Evolutionary conservation across 192 early-diverging fungal species (phyloP).

Genomic region (Pilobolus umbonatus): DNA sequence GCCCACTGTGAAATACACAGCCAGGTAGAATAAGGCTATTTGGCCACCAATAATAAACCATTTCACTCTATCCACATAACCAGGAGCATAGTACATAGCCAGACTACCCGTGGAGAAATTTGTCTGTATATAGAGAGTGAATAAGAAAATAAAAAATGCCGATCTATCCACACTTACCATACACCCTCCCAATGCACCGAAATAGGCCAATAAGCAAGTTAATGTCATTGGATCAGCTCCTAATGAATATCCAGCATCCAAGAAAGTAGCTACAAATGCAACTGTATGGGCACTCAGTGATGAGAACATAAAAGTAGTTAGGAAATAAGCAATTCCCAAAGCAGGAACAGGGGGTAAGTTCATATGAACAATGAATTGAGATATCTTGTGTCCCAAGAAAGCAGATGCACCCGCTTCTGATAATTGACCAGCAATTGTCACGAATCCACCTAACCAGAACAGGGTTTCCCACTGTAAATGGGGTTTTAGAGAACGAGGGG

Average conservation of each 20-base stretch:
- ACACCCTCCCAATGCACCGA: constrained; percentile 58
- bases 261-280: constrained; percentile 63
- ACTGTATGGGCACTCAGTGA: constrained; percentile 69
- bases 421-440: constrained; percentile 71
- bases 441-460: constrained; percentile 78
- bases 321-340: constrained; percentile 58
- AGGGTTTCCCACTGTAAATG: constrained; percentile 65
- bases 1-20: constrained; percentile 57
- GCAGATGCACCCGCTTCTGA: constrained; percentile 61
- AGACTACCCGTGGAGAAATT: constrained; percentile 41
- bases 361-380: constrained; percentile 30
- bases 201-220: constrained; percentile 55
- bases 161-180: constrained; percentile 32
- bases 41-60: constrained; percentile 61
- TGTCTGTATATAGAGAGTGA: constrained; percentile 21
- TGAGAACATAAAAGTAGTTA: constrained; percentile 72
- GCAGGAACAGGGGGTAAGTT: constrained; percentile 34
- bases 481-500: neutral
- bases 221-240: constrained; percentile 51
- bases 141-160: neutral
- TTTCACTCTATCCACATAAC: constrained; percentile 47
- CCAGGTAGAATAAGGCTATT: constrained; percentile 46
- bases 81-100: constrained; percentile 57
- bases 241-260: constrained; percentile 64
- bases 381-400: constrained; percentile 58